Evolutionary conservation across 345 rosid genomes (phyloP).

Genomic region (Melastoma malabathricum): DNA sequence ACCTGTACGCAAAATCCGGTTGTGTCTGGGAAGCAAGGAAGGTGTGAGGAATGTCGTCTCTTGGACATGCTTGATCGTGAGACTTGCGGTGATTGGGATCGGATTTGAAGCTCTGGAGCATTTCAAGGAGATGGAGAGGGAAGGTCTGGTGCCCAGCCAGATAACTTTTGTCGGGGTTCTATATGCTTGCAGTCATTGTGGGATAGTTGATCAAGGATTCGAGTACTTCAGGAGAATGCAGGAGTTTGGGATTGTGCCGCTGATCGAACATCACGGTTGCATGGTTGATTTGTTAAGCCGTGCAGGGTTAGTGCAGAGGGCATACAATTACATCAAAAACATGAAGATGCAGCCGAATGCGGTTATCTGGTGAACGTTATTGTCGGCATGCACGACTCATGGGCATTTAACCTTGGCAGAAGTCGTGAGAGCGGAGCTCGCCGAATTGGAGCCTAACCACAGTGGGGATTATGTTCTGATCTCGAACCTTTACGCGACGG

Average conservation of each 20-base stretch:
- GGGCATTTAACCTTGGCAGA: slow-evolving; percentile 54
- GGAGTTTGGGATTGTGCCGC: slow-evolving; percentile 49
- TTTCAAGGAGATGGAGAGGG: slow-evolving; percentile 41
- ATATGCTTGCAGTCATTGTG: slow-evolving; percentile 86
- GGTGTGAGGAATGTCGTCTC: slow-evolving; percentile 51
- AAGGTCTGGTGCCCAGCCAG: slow-evolving; percentile 40
- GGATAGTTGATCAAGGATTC: slow-evolving; percentile 70
- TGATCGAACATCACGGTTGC: slow-evolving; percentile 76
- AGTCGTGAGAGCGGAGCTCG: slow-evolving; percentile 33
- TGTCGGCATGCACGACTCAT: slow-evolving; percentile 57
- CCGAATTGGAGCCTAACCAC: slow-evolving; percentile 51
- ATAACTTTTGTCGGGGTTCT: slow-evolving; percentile 70
- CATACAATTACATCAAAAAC: slow-evolving; percentile 31
- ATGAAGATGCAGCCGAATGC: slow-evolving; percentile 64
- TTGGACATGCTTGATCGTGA: slow-evolving; percentile 70
- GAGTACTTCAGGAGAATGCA: slow-evolving; percentile 46
- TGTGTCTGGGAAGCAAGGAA: slow-evolving; percentile 34
- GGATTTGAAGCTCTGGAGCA: slow-evolving; percentile 58
- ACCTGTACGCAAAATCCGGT: slow-evolving; percentile 68
- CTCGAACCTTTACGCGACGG: slow-evolving; percentile 71
- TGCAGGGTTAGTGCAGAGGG: slow-evolving; percentile 60
- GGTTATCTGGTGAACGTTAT: slow-evolving; percentile 68
- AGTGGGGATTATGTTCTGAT: slow-evolving; percentile 77
- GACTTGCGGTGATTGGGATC: slow-evolving; percentile 76
- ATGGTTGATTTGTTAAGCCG: slow-evolving; percentile 82